A percentile compares a stretch with the other conserved stretches of the same genome.
Evolutionary conservation across 1,139 yeast species (phyloP).

Genomic region (Hyphopichia wangnamkhiaoensis): DNA sequence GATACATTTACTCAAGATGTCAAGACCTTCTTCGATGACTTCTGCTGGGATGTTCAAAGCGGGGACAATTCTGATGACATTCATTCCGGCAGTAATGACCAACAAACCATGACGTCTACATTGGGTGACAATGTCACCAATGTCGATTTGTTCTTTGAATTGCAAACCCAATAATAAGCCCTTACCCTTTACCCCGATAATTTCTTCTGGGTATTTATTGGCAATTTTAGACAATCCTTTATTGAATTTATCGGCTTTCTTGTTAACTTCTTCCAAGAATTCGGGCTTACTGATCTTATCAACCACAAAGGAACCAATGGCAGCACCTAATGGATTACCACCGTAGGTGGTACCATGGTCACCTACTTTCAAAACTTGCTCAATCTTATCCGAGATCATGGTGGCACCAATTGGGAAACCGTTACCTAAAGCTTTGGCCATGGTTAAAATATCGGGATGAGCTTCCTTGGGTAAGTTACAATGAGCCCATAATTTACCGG

Average conservation of each 20-base stretch:
- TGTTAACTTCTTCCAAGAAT: constrained; percentile 60
- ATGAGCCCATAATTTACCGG: constrained; percentile 95
- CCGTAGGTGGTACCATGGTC: constrained; percentile 99
- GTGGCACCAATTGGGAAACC: constrained; percentile 99
- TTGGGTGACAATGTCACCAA: constrained; percentile 60
- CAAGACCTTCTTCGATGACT: constrained; percentile 67
- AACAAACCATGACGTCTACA: constrained; percentile 81
- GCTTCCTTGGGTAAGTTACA: constrained; percentile 68
- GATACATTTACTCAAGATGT: constrained; percentile 47
- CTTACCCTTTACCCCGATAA: constrained; percentile 76
- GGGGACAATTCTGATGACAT: constrained; percentile 87
- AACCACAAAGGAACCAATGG: constrained; percentile 76
- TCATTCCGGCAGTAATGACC: constrained; percentile 87
- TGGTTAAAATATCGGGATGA: constrained; percentile 90
- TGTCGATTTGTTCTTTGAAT: constrained; percentile 57
- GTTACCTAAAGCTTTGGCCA: constrained; percentile 95
- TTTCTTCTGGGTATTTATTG: constrained; percentile 56
- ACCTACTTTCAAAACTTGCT: constrained; percentile 72
- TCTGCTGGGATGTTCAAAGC: constrained; percentile 81
- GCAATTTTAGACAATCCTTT: constrained; percentile 53
- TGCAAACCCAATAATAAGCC: constrained; percentile 87
- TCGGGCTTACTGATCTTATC: constrained; percentile 60
- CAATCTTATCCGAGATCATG: constrained; percentile 78
- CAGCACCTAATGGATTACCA: constrained; percentile 90
- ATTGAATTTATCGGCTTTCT: constrained; percentile 57